Evolutionary conservation across 192 early-diverging fungal species (phyloP), one percentile per base, ranked within the genome.

Genomic region (Coemansia sp.): DNA sequence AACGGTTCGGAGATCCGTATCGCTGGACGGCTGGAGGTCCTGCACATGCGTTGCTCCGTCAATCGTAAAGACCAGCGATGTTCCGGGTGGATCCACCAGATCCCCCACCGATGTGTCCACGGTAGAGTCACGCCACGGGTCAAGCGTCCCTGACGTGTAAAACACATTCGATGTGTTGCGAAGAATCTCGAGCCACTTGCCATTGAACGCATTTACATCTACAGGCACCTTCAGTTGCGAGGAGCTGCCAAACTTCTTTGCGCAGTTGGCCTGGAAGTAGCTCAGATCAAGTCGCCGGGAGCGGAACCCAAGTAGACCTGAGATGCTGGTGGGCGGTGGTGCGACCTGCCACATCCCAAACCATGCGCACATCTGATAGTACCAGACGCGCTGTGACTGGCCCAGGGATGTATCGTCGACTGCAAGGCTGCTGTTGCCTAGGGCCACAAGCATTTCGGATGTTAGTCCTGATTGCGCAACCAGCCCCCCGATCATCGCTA

Each of bases 301-400:
- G 20, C 65, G 72, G 57, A 78, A 82, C 25, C 67, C 42, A 30
- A 59, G 54, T 14, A 81, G 61, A 0, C 54, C 50, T 0, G 56
- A 57, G 2, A 28, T 14, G 45, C 1, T 41, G 6, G 17, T 45
- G 37, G 54, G 73, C 2, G 73, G 64, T 25, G 78, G 70, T 20
- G 70, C 70, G 6, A 65, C 67, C 59, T 85, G 87, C 59, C 84
- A 85, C 73, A 86, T 87, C 8, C 85, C 89, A 38, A 86, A 83
- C 74, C 88, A 86, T 34, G 75, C 79, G 61, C 89, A 90, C 29
- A 73, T 76, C 63, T 87, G 86, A 74, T 84, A 90, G 36, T 78
- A 76, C 83, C 83, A 85, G 64, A 69, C 55, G 50, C 60, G 75
- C 56, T 74, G 52, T 20, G 54, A 27, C 25, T 81, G 79, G 30